Conservation (phyloP, 2,329 filamentous ascomycete species). For the Xylariomycetidae sp. region DNA sequence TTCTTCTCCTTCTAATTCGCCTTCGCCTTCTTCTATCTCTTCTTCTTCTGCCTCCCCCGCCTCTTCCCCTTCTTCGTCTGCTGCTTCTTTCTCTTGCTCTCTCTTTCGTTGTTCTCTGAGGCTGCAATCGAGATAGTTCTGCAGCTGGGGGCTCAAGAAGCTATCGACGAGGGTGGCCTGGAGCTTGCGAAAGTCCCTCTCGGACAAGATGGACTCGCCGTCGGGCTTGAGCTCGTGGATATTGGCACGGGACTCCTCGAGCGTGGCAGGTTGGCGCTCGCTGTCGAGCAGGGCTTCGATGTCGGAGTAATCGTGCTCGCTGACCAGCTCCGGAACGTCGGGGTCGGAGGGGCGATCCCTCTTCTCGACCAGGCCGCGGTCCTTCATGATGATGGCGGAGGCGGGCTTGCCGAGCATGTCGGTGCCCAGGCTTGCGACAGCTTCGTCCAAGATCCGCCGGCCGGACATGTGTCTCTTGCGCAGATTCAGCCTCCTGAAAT, state of each 20-base stretch:
- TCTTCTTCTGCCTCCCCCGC: no score
- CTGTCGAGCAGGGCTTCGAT: conserved; percentile 28
- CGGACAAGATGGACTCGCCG: conserved; percentile 30
- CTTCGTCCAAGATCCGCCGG: conserved; percentile 20
- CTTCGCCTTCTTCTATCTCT: no score
- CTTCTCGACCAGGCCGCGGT: conserved; percentile 19
- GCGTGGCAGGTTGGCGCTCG: conserved; percentile 18
- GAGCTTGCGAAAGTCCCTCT: conserved; percentile 36
- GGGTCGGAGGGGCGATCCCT: background rate
- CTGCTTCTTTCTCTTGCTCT: no score
- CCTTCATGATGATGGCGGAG: conserved; percentile 42
- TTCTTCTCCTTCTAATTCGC: no score
- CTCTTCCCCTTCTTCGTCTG: no score
- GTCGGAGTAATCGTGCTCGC: conserved; percentile 16
- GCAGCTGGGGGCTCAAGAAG: conserved; percentile 42
- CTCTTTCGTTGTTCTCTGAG: background rate
- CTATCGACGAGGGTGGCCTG: conserved; percentile 32
- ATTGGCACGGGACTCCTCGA: conserved; percentile 35
- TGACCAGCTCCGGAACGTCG: conserved; percentile 1
- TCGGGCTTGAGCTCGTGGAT: conserved; percentile 43
- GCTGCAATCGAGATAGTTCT: conserved; percentile 31
- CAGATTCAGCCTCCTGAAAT: conserved; percentile 6
- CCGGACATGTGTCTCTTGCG: conserved; percentile 16
- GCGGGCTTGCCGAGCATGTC: conserved; percentile 33
- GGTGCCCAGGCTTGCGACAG: conserved; percentile 18